A percentile compares a stretch with the other conserved stretches of the same genome.
Conservation (phyloP, 306 rosid genomes). For the Alnus rubra region DNA sequence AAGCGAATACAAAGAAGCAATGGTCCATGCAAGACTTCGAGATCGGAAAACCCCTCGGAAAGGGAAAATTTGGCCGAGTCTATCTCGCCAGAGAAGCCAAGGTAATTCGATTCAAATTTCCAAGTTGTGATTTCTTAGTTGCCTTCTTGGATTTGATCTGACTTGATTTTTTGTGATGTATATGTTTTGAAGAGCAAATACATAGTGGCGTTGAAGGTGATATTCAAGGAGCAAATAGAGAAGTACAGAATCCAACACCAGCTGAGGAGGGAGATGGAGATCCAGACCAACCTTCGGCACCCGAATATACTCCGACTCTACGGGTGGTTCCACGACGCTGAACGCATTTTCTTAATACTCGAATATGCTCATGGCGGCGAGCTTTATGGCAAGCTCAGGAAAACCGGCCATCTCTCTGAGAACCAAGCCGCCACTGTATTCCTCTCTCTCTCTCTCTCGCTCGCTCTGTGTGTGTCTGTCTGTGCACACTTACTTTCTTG, state of each 20-base stretch:
- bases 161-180: not conserved
- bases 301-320: conserved; percentile 67
- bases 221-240: conserved; percentile 72
- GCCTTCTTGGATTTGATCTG: not conserved
- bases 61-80: conserved; percentile 86
- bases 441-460: not conserved
- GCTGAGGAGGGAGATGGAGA: conserved; percentile 80
- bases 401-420: conserved; percentile 50
- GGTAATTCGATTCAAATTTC: conserved; percentile 26
- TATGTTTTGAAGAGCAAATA: conserved; percentile 50
- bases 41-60: conserved; percentile 86
- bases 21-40: conserved; percentile 78
- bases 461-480: not conserved
- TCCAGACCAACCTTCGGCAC: conserved; percentile 61
- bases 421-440: conserved; percentile 73
- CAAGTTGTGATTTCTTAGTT: not conserved
- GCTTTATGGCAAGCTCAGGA: conserved; percentile 63
- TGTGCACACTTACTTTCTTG: no score
- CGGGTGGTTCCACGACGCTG: conserved; percentile 83
- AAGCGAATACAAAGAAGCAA: conserved; percentile 25
- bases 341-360: conserved; percentile 75
- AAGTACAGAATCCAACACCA: conserved; percentile 71
- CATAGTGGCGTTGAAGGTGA: conserved; percentile 76
- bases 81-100: conserved; percentile 74
- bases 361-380: conserved; percentile 90